These are phyloP conservation scores for Trichophyton benhamiae DNA, from an alignment of 2,329 filamentous ascomycete genomes.

Conservation along the genomic window DNA sequence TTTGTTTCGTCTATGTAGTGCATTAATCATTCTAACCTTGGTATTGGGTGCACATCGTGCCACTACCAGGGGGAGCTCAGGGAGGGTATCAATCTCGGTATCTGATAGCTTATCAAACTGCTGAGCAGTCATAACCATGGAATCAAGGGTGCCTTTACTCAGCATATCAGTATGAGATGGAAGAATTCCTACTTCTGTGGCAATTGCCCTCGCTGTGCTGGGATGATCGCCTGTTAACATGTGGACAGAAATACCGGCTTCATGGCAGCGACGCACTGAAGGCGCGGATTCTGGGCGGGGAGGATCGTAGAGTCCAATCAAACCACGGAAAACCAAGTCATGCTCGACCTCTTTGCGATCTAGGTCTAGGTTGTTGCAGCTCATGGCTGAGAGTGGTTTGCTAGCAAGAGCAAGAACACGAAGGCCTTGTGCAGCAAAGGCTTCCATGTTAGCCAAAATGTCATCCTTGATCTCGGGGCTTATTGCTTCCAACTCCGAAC, in stretches of 20 bases:
- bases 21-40: constrained; percentile 79
- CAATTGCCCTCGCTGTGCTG: constrained; percentile 64
- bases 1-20: constrained; percentile 43
- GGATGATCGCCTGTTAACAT: constrained; percentile 78
- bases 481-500: constrained; percentile 33
- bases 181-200: constrained; percentile 65
- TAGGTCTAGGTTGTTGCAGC: constrained; percentile 27
- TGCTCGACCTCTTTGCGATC: constrained; percentile 52
- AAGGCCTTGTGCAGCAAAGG: constrained; percentile 52
- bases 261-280: constrained; percentile 57
- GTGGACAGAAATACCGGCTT: constrained; percentile 64
- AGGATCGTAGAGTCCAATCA: constrained; percentile 76
- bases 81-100: constrained; percentile 53
- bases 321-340: constrained; percentile 60
- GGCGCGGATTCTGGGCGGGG: constrained; percentile 66
- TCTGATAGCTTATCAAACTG: constrained; percentile 69
- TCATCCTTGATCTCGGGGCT: constrained; percentile 42
- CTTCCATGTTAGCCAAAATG: constrained; percentile 56
- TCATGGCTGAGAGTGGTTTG: constrained; percentile 24
- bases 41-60: constrained; percentile 47
- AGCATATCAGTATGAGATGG: constrained; percentile 49
- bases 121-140: constrained; percentile 60
- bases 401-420: constrained; percentile 56
- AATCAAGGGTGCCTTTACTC: constrained; percentile 47
- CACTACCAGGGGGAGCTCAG: constrained; percentile 44